Percentiles rank a stretch among this genome's conserved stretches.
phyloP scores from a whole-genome alignment of 352 stramenopile species.

The Pythium insidiosum region DNA sequence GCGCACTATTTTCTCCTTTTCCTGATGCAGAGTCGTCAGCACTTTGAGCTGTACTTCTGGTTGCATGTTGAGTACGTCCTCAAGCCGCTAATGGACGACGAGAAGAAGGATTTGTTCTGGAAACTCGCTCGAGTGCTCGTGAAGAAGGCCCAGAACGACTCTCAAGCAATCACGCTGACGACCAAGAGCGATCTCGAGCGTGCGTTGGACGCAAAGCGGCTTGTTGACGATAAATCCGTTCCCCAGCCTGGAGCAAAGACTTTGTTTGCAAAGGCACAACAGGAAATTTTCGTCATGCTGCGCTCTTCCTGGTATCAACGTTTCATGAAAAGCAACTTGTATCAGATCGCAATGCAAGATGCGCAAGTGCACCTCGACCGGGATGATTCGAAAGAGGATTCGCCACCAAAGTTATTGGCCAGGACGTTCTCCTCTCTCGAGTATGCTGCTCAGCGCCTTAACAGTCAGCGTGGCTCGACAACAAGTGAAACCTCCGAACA shows the following conservation, averaged over 20 bases:
- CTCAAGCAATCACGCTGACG: constrained; percentile 60
- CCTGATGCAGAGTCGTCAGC: constrained; percentile 80
- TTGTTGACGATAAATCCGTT: constrained; percentile 33
- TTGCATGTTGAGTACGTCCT: constrained; percentile 84
- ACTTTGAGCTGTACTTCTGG: constrained; percentile 87
- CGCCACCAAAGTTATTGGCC: constrained; percentile 54
- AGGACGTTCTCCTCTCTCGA: constrained; percentile 43
- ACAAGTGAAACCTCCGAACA: too few relatives aligned
- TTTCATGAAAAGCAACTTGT: constrained; percentile 81
- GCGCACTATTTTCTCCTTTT: constrained; percentile 85
- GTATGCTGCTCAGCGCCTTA: constrained; percentile 7
- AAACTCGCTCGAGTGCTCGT: constrained; percentile 49
- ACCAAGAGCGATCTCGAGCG: constrained; percentile 67
- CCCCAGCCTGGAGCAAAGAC: constrained; percentile 32
- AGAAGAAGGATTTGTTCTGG: constrained; percentile 56
- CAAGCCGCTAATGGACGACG: constrained; percentile 47
- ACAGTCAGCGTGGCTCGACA: not conserved
- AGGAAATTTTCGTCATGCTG: constrained; percentile 80
- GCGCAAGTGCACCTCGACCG: constrained; percentile 52
- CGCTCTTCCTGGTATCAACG: constrained; percentile 73
- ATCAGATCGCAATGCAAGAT: constrained; percentile 73
- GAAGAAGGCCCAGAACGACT: constrained; percentile 71
- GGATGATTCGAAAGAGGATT: constrained; percentile 55
- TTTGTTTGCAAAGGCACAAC: constrained; percentile 58
- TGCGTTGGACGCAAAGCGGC: constrained; percentile 27